Percentiles rank a stretch among this genome's conserved stretches.
Conservation (phyloP, 345 rosid genomes). For the Nasturtium officinale region DNA sequence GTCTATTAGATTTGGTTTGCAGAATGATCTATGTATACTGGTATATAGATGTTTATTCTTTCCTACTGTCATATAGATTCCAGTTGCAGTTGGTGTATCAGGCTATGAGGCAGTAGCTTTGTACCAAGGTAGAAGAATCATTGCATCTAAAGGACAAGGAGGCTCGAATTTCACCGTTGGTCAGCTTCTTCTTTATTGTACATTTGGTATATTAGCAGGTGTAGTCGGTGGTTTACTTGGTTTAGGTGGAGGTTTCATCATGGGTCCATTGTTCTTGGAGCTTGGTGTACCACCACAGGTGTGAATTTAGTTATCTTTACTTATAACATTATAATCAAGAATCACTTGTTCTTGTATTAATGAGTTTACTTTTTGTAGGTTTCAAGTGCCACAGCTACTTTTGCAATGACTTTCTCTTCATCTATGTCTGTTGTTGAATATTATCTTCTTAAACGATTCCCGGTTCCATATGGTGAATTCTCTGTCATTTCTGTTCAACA, state of each 20-base stretch:
- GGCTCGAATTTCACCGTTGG: constrained; percentile 44
- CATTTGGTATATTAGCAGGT: constrained; percentile 65
- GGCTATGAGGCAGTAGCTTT: constrained; percentile 64
- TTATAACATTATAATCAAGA: not conserved
- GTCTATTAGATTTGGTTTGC: not conserved
- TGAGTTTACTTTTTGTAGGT: constrained; percentile 45
- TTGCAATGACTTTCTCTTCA: constrained; percentile 85
- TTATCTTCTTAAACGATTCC: constrained; percentile 79
- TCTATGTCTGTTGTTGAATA: constrained; percentile 89
- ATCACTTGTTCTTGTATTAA: not conserved
- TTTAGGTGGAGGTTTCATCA: constrained; percentile 79
- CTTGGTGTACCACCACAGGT: constrained; percentile 83
- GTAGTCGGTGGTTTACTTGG: constrained; percentile 81
- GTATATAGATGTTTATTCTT: not conserved
- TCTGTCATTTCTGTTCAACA: not conserved
- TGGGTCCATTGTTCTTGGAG: constrained; percentile 80
- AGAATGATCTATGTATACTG: not conserved
- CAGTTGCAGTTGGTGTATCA: constrained; percentile 69
- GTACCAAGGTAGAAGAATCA: constrained; percentile 64
- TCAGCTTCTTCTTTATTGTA: constrained; percentile 62
- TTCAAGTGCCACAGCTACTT: constrained; percentile 84
- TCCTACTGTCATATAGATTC: constrained; percentile 49
- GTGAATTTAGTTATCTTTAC: not conserved
- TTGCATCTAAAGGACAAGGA: constrained; percentile 63
- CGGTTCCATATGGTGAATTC: constrained; percentile 70